Evolutionary conservation across 2,329 filamentous ascomycete genomes (phyloP).

Genomic region (Stylonectria norvegica): DNA sequence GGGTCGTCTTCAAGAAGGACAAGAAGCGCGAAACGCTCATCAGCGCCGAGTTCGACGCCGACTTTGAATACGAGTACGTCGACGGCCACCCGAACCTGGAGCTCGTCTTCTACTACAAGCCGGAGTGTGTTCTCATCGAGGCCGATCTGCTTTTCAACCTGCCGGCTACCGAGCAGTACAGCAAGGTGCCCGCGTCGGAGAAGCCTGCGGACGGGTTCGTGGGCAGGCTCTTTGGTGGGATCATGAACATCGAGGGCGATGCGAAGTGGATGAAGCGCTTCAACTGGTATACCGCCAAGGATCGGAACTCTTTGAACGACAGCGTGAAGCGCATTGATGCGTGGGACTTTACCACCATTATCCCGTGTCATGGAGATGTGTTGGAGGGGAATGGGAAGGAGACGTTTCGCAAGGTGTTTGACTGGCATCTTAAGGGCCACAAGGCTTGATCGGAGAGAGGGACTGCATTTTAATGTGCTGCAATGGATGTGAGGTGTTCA

Average conservation of each 20-base stretch:
- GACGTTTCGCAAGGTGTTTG: constrained; percentile 73
- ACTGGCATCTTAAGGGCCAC: constrained; percentile 67
- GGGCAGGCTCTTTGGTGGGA: constrained; percentile 42
- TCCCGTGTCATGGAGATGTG: constrained; percentile 92
- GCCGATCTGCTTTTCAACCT: constrained; percentile 92
- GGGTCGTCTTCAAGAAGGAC: constrained; percentile 63
- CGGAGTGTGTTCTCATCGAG: constrained; percentile 74
- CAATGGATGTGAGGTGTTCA: too few species aligned
- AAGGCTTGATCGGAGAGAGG: too few species aligned
- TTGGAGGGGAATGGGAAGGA: constrained; percentile 72
- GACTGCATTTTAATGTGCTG: too few species aligned
- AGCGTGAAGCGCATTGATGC: constrained; percentile 65
- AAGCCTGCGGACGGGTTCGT: constrained; percentile 29
- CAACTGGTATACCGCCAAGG: constrained; percentile 70
- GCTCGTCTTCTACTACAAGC: constrained; percentile 80
- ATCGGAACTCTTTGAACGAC: constrained; percentile 66
- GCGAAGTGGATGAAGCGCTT: constrained; percentile 77
- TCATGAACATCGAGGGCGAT: constrained; percentile 61
- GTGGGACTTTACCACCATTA: constrained; percentile 83
- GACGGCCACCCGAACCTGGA: constrained; percentile 79
- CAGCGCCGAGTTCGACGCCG: constrained; percentile 74
- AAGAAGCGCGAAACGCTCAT: constrained; percentile 53
- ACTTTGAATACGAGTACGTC: constrained; percentile 86
- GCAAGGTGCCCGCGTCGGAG: constrained; percentile 49
- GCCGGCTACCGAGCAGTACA: constrained; percentile 85